Evolutionary conservation across 495 filamentous ascomycete species (phyloP), one percentile per base, ranked within the genome.

Genomic region (Lentithecium fluviatile): DNA sequence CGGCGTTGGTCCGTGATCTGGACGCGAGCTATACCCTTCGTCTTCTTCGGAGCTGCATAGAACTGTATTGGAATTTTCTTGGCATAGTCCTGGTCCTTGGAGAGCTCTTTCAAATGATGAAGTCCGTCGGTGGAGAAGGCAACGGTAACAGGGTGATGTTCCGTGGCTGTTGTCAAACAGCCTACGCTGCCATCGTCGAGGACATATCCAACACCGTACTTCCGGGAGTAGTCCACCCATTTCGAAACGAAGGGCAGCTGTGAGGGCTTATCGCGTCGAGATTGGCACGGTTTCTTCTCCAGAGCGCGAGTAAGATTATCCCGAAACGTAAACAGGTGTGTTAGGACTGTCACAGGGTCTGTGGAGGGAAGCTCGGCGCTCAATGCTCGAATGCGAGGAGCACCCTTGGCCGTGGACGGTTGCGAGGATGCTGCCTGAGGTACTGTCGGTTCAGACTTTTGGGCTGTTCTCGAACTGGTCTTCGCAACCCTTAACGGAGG

Each of bases 61-160:
- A 92, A 91, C 64, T 95, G 87, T 26, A 95, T 74, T n/a, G 83
- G 74, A 36, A 91, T 79, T 60, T 88, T 82, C 45, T 86, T 76
- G 15, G 83, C 76, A 58, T 88, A 83, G 2, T 75, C 71, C 56
- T 81, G 80, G 23, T 75, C 68, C 56, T 88, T 87, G 2, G 70
- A 72, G 6, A 75, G 73, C 34, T 80, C 78, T 7, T 82, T 75
- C 10, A 80, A 73, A 57, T 82, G 82, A 34, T 80, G 77, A 56
- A 85, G 78, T 54, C 81, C 75, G 52, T 73, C 68, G 2, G 69
- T 66, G 8, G 67, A 64, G 25, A 75, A 25, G 5, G 67, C 60
- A 24, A 71, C 64, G 13, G 72, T 74, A 6, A 76, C 69, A 5
- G 74, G 73, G 24, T 64, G 32, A 17, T 48, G 19, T 0, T 55